phyloP scores from a whole-genome alignment of 2,329 filamentous ascomycete genomes.

The Metarhizium sp. region DNA sequence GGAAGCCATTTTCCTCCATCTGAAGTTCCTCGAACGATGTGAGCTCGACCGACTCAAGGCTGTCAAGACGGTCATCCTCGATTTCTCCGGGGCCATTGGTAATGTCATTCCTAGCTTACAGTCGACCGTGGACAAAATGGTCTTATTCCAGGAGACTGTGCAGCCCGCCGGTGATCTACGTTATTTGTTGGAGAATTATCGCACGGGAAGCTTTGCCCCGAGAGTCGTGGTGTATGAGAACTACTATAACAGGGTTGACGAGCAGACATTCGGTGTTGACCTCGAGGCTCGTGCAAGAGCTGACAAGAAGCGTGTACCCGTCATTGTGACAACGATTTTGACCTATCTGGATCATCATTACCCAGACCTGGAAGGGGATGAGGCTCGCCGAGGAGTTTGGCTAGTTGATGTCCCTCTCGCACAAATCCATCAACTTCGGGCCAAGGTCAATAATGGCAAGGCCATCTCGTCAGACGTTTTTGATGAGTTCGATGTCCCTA shows the following conservation, averaged over 20 bases:
- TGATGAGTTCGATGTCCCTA: slow-evolving; percentile 84
- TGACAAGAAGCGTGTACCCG: slow-evolving; percentile 89
- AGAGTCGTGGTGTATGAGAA: slow-evolving; percentile 94
- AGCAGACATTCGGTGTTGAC: slow-evolving; percentile 96
- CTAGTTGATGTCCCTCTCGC: slow-evolving; percentile 80
- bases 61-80: slow-evolving; percentile 94
- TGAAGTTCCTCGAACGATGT: slow-evolving; percentile 94
- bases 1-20: slow-evolving; percentile 83
- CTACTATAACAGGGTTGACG: slow-evolving; percentile 96
- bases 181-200: slow-evolving; percentile 93
- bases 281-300: slow-evolving; percentile 89
- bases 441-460: slow-evolving; percentile 80
- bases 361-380: slow-evolving; percentile 92
- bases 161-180: slow-evolving; percentile 83
- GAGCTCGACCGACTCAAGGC: slow-evolving; percentile 94
- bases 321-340: slow-evolving; percentile 84
- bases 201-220: slow-evolving; percentile 85
- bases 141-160: slow-evolving; percentile 98
- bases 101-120: slow-evolving; percentile 96
- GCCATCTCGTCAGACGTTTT: slow-evolving; percentile 65
- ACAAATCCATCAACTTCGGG: slow-evolving; percentile 76
- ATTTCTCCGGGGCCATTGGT: slow-evolving; percentile 94
- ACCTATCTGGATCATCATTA: slow-evolving; percentile 96
- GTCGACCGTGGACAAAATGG: slow-evolving; percentile 95
- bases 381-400: slow-evolving; percentile 88